Base-by-base conservation (phyloP, 164 flowering plant species). In the Umbellularia californica region DNA sequence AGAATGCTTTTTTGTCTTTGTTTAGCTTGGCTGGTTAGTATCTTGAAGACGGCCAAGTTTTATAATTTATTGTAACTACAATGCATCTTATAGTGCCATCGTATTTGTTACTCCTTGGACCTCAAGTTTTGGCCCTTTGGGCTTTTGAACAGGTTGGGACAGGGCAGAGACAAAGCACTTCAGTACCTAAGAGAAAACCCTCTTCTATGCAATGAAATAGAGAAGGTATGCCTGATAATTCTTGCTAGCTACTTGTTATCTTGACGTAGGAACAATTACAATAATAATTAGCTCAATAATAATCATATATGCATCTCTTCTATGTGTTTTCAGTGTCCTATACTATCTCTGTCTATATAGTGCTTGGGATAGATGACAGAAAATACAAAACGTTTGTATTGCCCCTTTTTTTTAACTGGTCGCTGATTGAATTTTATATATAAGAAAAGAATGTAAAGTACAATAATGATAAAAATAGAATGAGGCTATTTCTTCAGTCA, bases 91-190 rank as follows among this genome's bases (percentile, higher is more conserved):
- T 25, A 15, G 50, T 23, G 15, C 17, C 15, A 23, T 71, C 1
- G 9, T 28, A 6, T 69, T 20, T 23, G 2, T 1, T 30, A 23
- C n/a, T 69, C 51, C 33, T 24, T 22, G 41, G 22, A 33, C 58
- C 66, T 68, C 27, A 30, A 51, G 69, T 30, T 67, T 28, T 3
- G 27, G 68, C 68, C 27, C 65, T 52, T 74, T 80, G 69, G 17
- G 20, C 70, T 17, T 73, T 19, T 75, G 11, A 28, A 76, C 75
- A 93, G 98, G 86, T 81, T 94, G 88, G 98, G 98, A 70, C 97
- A 94, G 77, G 98, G 98, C 71, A 87, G 98, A 82, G 98, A 92
- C 33, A 89, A 71, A 84, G 92, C 97, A 70, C 75, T 94, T 50
- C 97, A 94, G 75, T 88, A 79, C 81, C 81, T 94, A 82, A 88